Conservation (phyloP, 1,139 yeast genomes). For the Magnusiomyces clavatus region DNA sequence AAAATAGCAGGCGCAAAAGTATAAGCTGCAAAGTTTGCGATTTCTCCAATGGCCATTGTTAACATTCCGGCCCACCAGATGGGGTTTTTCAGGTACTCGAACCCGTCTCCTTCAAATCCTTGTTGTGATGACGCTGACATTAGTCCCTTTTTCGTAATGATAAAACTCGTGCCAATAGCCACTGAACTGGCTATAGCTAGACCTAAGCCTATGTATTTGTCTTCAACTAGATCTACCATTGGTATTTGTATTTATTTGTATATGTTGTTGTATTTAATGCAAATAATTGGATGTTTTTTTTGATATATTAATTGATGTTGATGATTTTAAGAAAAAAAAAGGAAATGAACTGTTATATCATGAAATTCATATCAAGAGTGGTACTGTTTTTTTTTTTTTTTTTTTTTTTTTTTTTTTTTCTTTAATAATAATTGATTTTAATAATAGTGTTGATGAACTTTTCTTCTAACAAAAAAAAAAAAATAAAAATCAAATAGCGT, state of each 20-base stretch:
- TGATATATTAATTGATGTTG: neutral
- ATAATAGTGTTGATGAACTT: too few relatives aligned
- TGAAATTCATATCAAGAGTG: too few relatives aligned
- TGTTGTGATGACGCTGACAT: slow-evolving; percentile 51
- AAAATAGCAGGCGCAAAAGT: slow-evolving; percentile 92
- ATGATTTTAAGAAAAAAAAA: too few relatives aligned
- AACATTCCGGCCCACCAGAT: slow-evolving; percentile 94
- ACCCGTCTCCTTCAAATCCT: slow-evolving; percentile 63
- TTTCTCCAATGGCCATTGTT: slow-evolving; percentile 86
- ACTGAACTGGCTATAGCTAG: slow-evolving; percentile 81
- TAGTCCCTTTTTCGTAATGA: slow-evolving; percentile 81
- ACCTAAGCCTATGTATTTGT: slow-evolving; percentile 82
- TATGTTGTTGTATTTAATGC: neutral
- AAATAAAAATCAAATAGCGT: too few relatives aligned
- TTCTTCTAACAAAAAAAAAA: too few relatives aligned
- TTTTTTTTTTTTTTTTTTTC: too few relatives aligned
- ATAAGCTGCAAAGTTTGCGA: slow-evolving; percentile 91
- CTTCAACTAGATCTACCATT: slow-evolving; percentile 39
- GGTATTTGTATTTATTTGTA: neutral
- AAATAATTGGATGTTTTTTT: neutral
- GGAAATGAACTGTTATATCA: too few relatives aligned
- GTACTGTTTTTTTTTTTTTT: too few relatives aligned
- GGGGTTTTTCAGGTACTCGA: slow-evolving; percentile 72
- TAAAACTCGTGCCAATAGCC: slow-evolving; percentile 87
- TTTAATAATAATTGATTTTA: too few relatives aligned